These are phyloP conservation scores for Aureococcus anophagefferens DNA, from an alignment of 108 stramenopile genomes.

Conservation along the genomic window DNA sequence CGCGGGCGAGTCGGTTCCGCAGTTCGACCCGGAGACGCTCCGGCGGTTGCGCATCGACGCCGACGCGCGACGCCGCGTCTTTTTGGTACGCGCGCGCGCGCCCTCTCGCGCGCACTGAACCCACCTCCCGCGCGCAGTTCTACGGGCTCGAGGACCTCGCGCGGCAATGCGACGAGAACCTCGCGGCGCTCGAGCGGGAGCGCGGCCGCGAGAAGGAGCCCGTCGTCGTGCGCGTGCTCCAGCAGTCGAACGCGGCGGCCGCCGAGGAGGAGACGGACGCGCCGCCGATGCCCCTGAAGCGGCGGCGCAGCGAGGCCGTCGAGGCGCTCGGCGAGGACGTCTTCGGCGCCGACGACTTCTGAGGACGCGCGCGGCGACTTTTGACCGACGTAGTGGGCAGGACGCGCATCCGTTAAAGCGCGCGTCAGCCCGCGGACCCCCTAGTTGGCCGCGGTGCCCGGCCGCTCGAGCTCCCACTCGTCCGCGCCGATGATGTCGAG, in stretches of 20 bases:
- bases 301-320: not conserved
- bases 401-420: too few relatives aligned
- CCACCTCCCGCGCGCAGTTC: not conserved
- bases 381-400: too few relatives aligned
- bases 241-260: too few relatives aligned
- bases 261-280: too few relatives aligned
- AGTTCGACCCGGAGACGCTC: not conserved
- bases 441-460: not conserved
- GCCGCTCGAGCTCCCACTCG: not conserved
- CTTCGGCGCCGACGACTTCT: too few relatives aligned
- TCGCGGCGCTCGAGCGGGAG: not conserved
- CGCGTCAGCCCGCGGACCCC: too few relatives aligned
- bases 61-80: not conserved
- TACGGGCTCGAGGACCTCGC: not conserved
- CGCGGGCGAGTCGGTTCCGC: not conserved
- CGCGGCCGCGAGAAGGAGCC: not conserved
- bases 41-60: not conserved
- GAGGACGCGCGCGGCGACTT: too few relatives aligned
- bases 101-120: too few relatives aligned
- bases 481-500: conserved; percentile 1
- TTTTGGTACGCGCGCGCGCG: too few relatives aligned
- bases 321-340: not conserved
- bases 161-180: not conserved
- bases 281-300: not conserved
- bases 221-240: not conserved